These are phyloP conservation scores for Pseudogymnoascus sp. DNA, from an alignment of 2,329 filamentous ascomycete species.

Conservation along the genomic window DNA sequence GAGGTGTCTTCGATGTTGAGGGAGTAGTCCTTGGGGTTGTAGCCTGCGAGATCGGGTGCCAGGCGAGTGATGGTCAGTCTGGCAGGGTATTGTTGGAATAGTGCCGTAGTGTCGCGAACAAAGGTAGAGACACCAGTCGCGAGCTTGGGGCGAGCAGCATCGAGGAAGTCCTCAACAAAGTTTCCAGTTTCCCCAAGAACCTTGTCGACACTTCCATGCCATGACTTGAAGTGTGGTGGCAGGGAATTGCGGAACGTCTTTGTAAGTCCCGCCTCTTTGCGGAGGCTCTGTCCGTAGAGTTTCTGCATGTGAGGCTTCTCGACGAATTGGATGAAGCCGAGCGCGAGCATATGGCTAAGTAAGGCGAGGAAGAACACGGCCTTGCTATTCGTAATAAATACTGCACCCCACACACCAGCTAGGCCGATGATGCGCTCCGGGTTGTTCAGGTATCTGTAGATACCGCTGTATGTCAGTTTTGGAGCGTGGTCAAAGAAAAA, in stretches of 20 bases:
- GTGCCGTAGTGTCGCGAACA: constrained; percentile 74
- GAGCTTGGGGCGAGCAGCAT: constrained; percentile 75
- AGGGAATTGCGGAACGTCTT: constrained; percentile 84
- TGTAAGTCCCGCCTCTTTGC: constrained; percentile 81
- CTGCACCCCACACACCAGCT: constrained; percentile 91
- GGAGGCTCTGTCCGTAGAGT: constrained; percentile 77
- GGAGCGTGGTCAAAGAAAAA: constrained; percentile 91
- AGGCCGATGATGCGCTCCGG: constrained; percentile 89
- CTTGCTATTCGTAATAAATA: constrained; percentile 84
- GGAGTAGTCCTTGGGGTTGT: constrained; percentile 72
- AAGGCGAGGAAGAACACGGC: constrained; percentile 81
- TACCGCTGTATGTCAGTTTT: constrained; percentile 90
- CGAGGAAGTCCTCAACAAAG: constrained; percentile 84
- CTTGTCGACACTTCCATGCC: constrained; percentile 79
- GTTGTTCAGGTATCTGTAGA: constrained; percentile 97
- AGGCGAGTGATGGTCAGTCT: constrained; percentile 75
- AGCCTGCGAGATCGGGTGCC: constrained; percentile 69
- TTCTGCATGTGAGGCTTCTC: constrained; percentile 98
- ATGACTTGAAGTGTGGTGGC: constrained; percentile 72
- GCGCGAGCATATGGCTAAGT: constrained; percentile 73
- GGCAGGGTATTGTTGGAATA: constrained; percentile 85
- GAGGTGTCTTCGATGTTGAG: constrained; percentile 61
- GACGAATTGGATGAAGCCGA: constrained; percentile 84
- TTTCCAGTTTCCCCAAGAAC: constrained; percentile 80
- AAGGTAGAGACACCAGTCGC: constrained; percentile 79